Conservation (phyloP, 2,329 filamentous ascomycete species). For the Didymella sp. region DNA sequence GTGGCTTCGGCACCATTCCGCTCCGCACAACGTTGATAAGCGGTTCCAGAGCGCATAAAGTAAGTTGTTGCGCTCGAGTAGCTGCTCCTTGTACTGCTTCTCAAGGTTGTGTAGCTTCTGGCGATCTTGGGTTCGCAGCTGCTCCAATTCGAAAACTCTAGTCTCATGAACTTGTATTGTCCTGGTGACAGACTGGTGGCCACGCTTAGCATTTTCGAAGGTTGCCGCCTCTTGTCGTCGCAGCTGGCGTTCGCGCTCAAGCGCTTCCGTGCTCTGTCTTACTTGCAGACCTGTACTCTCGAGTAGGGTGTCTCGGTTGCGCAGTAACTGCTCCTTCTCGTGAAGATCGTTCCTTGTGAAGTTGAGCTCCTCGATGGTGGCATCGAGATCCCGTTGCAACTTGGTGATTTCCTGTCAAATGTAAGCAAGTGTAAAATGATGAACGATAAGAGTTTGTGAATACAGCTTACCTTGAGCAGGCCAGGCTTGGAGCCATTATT, state of each 20-base stretch:
- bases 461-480: constrained; percentile 71
- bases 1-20: constrained; percentile 91
- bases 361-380: constrained; percentile 82
- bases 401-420: constrained; percentile 75
- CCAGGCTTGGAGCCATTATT: constrained; percentile 84
- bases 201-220: constrained; percentile 87
- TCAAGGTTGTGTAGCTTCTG: constrained; percentile 79
- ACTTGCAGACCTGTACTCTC: constrained; percentile 89
- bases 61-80: constrained; percentile 87
- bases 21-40: constrained; percentile 82
- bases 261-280: constrained; percentile 81
- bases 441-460: neutral
- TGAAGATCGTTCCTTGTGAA: constrained; percentile 75
- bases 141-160: constrained; percentile 85
- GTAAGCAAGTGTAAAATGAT: constrained; percentile 20
- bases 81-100: constrained; percentile 81
- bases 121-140: constrained; percentile 76
- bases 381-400: constrained; percentile 85
- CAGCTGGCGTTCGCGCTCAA: constrained; percentile 86
- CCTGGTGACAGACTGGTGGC: constrained; percentile 83
- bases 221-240: constrained; percentile 87
- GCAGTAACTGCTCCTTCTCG: constrained; percentile 91
- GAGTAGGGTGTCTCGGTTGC: constrained; percentile 85
- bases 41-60: constrained; percentile 90
- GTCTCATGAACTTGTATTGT: constrained; percentile 85